Base-by-base conservation (phyloP, 108 stramenopile species). In the Aureococcus anophagefferens region DNA sequence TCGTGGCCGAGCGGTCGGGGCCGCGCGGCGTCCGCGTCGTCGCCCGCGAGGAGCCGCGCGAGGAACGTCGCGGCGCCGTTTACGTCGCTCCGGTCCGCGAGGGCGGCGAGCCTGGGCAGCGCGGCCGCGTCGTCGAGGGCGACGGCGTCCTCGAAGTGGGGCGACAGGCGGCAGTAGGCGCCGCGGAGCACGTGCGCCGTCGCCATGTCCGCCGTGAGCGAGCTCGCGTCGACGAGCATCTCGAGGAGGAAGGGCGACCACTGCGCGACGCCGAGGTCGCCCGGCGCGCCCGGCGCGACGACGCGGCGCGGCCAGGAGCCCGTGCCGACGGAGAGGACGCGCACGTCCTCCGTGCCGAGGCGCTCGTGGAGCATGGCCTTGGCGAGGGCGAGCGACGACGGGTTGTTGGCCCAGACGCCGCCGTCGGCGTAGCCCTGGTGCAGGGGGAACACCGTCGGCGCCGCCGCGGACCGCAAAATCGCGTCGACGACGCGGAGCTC, bases 361-460 rank as follows among this genome's bases (percentile, higher is more conserved):
- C 21, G 21, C 3, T 9, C 4, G 30, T 64, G 63, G 11, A 68
- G 69, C 62, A 35, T 35, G 33, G 46, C 69, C 34, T 68, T 37
- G 14, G 74, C 46, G 28, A 65, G 33, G 33, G 74, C 74, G 33
- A 68, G 33, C 35, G 70, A 51, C 7, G 66, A 28, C 31, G 74
- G 74, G 63, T 75, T 67, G 33, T 70, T 70, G 25, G 69, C 46
- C 37, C 46, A 69, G 21, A 75, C 9, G 30, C 69, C 74, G 45
- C 74, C 74, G 69, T 75, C 74, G 29, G 40, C 69, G 45, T 68
- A 70, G 69, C 34, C 69, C 21, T 46, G 21, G 30, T 33, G 33
- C 30, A 68, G n/a, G 13, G 74, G 74, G 30, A 75, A 75, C 46
- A 63, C 63, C 25, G 68, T 59, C 33, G 74, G 74, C 18, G 74